A percentile compares a stretch with the other conserved stretches of the same genome.
Evolutionary conservation across 495 filamentous ascomycete genomes (phyloP).

Genomic region (Penicillium salamii): DNA sequence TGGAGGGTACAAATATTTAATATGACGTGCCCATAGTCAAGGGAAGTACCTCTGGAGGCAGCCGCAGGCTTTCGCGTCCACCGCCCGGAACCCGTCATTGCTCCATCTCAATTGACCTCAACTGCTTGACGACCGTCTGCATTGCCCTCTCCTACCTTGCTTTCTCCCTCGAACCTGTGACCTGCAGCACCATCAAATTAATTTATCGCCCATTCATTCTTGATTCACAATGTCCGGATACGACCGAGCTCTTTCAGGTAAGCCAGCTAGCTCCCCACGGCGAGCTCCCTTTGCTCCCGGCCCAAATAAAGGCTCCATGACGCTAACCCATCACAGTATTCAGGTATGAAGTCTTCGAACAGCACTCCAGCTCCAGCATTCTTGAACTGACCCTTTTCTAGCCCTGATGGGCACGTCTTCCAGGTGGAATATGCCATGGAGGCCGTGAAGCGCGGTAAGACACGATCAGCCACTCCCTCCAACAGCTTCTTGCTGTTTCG

Average conservation of each 20-base stretch:
- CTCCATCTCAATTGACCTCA: slow-evolving; percentile 18
- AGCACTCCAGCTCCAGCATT: slow-evolving; percentile 13
- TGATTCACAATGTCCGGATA: slow-evolving; percentile 77
- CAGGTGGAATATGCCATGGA: slow-evolving; percentile 99
- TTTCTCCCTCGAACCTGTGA: slow-evolving; percentile 1
- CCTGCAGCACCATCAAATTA: background rate
- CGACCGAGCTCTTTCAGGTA: slow-evolving; percentile 92
- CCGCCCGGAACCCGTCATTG: slow-evolving; percentile 32
- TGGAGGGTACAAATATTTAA: slow-evolving; percentile 6
- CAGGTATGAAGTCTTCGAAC: slow-evolving; percentile 16
- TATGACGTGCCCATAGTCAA: slow-evolving; percentile 1
- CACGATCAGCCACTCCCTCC: background rate
- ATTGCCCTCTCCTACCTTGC: slow-evolving; percentile 7
- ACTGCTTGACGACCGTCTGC: slow-evolving; percentile 10
- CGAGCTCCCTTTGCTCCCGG: slow-evolving; percentile 23
- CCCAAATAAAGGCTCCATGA: background rate
- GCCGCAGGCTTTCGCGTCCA: slow-evolving; percentile 30
- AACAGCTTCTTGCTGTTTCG: background rate
- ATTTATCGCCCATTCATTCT: background rate
- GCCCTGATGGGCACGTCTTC: slow-evolving; percentile 98
- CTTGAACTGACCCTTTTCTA: slow-evolving; percentile 41
- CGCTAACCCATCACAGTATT: slow-evolving; percentile 29
- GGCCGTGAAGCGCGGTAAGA: slow-evolving; percentile 92
- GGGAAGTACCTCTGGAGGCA: slow-evolving; percentile 23
- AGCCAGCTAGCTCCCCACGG: slow-evolving; percentile 38